These are phyloP conservation scores for Trapa incisa DNA, from an alignment of 345 rosid genomes.

Conservation along the genomic window DNA sequence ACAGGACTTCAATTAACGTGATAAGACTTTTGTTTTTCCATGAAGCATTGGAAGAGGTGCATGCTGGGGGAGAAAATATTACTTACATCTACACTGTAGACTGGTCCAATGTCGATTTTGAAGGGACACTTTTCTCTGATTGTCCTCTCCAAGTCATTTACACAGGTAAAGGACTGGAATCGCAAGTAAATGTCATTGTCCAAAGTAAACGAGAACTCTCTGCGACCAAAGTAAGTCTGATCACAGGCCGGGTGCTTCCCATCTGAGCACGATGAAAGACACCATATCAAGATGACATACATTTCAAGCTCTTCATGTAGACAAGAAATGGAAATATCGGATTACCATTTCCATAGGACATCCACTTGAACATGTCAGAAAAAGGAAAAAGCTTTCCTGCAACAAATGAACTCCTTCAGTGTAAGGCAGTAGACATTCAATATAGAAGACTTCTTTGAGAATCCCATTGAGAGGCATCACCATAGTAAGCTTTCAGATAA, in stretches of 20 bases:
- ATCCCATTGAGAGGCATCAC: constrained; percentile 14
- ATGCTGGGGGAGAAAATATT: background rate
- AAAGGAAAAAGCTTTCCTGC: constrained; percentile 82
- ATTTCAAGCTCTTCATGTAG: background rate
- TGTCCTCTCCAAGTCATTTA: constrained; percentile 42
- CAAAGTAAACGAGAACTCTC: constrained; percentile 83
- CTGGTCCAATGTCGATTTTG: constrained; percentile 88
- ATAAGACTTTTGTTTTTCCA: background rate
- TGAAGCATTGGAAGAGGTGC: background rate
- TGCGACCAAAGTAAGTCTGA: constrained; percentile 48
- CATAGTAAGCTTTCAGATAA: constrained; percentile 59
- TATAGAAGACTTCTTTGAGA: background rate
- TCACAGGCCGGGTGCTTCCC: constrained; percentile 95
- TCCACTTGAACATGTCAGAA: constrained; percentile 70
- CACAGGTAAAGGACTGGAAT: constrained; percentile 58
- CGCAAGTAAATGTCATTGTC: constrained; percentile 69
- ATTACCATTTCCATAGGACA: constrained; percentile 84
- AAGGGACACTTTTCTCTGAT: constrained; percentile 55
- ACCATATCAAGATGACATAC: background rate
- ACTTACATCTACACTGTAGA: constrained; percentile 77
- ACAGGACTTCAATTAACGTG: background rate
- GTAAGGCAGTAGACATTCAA: background rate
- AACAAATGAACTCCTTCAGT: constrained; percentile 5
- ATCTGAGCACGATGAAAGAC: constrained; percentile 29
- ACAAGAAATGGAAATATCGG: background rate